Evolutionary conservation across 2,329 filamentous ascomycete species (phyloP).

Genomic region (Trichoderma afroharzianum): DNA sequence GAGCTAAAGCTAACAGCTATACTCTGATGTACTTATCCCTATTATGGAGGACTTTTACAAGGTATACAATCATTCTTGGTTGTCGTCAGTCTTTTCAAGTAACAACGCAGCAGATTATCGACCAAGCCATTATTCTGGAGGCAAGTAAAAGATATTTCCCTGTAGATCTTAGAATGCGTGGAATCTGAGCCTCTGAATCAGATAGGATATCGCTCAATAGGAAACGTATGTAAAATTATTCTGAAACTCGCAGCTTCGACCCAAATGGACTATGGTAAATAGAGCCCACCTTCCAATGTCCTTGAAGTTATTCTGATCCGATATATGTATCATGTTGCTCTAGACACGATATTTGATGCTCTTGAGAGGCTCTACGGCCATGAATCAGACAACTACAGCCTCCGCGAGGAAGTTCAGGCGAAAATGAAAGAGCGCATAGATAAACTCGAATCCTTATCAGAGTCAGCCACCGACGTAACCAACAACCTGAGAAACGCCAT

Average conservation of each 20-base stretch:
- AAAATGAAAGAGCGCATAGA: neutral
- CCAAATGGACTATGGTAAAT: neutral
- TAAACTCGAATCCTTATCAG: neutral
- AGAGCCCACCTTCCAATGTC: neutral
- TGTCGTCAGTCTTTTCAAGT: neutral
- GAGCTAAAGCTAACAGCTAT: neutral
- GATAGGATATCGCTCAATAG: neutral
- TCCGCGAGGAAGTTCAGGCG: neutral
- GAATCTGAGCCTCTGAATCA: neutral
- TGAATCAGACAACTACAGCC: neutral
- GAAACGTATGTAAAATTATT: neutral
- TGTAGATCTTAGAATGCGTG: rapidly evolving
- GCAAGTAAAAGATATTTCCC: neutral
- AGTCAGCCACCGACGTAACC: neutral
- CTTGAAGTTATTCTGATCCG: neutral
- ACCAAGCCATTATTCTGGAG: neutral
- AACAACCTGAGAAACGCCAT: neutral
- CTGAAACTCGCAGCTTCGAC: neutral
- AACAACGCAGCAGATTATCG: neutral
- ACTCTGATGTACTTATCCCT: neutral
- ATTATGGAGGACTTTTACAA: neutral
- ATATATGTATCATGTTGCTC: neutral
- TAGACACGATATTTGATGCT: neutral
- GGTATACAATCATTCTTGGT: neutral
- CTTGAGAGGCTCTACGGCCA: neutral